Evolutionary conservation across 2,329 filamentous ascomycete genomes (phyloP).

Genomic region (Aspergillus phoenicis): DNA sequence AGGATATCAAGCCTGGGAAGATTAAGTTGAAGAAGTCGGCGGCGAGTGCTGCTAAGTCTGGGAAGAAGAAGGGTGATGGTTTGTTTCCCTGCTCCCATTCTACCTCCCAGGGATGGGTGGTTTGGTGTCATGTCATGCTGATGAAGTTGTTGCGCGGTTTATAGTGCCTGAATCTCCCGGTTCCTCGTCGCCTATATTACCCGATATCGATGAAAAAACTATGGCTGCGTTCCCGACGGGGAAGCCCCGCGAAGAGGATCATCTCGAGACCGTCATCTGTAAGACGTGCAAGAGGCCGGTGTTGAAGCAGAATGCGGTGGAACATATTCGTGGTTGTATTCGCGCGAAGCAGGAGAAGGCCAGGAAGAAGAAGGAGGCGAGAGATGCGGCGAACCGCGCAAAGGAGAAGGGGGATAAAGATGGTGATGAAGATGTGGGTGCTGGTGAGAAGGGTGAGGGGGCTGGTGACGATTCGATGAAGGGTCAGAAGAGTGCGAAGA

Average conservation of each 20-base stretch:
- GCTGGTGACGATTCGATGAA: constrained; percentile 51
- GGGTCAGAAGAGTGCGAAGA: constrained; percentile 67
- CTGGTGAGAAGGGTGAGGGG: constrained; percentile 9
- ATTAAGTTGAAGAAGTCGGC: constrained; percentile 47
- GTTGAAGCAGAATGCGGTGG: constrained; percentile 71
- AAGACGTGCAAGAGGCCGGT: constrained; percentile 94
- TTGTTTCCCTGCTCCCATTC: constrained; percentile 4
- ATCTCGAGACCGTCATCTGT: constrained; percentile 77
- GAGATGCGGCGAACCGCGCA: constrained; percentile 69
- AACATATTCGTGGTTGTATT: constrained; percentile 81
- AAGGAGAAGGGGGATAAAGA: constrained; percentile 52
- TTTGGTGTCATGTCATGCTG: too few relatives aligned
- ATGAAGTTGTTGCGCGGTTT: too few relatives aligned
- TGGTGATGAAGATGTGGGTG: constrained; percentile 47
- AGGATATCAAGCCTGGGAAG: constrained; percentile 48
- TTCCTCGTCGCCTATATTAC: constrained; percentile 45
- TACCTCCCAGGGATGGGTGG: too few relatives aligned
- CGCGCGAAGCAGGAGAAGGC: constrained; percentile 82
- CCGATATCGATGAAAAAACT: constrained; percentile 70
- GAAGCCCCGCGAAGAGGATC: constrained; percentile 79
- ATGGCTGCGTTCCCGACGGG: constrained; percentile 80
- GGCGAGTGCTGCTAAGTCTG: constrained; percentile 13
- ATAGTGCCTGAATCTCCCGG: constrained; percentile 28
- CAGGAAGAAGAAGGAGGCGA: constrained; percentile 73
- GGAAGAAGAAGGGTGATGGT: constrained; percentile 40